phyloP scores from a whole-genome alignment of 2,329 filamentous ascomycete species.

The Drechmeria coniospora region DNA sequence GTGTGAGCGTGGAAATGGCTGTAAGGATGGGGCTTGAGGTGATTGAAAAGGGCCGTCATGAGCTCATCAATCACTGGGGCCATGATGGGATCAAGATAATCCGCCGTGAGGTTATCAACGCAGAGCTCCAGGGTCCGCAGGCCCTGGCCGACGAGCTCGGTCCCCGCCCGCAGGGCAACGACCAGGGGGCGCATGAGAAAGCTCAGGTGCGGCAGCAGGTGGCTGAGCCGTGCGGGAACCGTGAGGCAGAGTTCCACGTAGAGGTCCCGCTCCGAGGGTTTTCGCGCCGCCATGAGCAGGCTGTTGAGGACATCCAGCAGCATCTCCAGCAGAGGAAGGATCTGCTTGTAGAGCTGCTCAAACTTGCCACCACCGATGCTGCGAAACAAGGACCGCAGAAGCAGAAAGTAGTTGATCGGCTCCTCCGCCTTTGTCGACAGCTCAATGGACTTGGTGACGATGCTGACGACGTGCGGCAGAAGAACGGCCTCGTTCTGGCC shows the following conservation, averaged over 20 bases:
- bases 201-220: slow-evolving; percentile 84
- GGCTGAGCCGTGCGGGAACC: slow-evolving; percentile 84
- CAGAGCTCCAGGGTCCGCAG: slow-evolving; percentile 88
- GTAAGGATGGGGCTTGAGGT: slow-evolving; percentile 84
- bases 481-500: slow-evolving; percentile 90
- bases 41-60: slow-evolving; percentile 95
- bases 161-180: slow-evolving; percentile 82
- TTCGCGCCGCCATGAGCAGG: slow-evolving; percentile 74
- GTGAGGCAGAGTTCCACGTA: slow-evolving; percentile 96
- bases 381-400: slow-evolving; percentile 81
- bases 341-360: slow-evolving; percentile 96
- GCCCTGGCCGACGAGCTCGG: slow-evolving; percentile 87
- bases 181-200: slow-evolving; percentile 95
- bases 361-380: slow-evolving; percentile 97
- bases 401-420: slow-evolving; percentile 95
- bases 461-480: slow-evolving; percentile 88
- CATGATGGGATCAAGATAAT: slow-evolving; percentile 98
- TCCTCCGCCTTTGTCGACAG: slow-evolving; percentile 90
- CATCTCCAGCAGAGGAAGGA: slow-evolving; percentile 92
- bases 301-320: slow-evolving; percentile 94
- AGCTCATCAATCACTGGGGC: slow-evolving; percentile 96
- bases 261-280: slow-evolving; percentile 79
- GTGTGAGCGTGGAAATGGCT: slow-evolving; percentile 97
- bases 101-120: slow-evolving; percentile 93
- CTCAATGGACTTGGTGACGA: slow-evolving; percentile 94